phyloP scores from a whole-genome alignment of 83 land plant genomes.

The Picea mariana region DNA sequence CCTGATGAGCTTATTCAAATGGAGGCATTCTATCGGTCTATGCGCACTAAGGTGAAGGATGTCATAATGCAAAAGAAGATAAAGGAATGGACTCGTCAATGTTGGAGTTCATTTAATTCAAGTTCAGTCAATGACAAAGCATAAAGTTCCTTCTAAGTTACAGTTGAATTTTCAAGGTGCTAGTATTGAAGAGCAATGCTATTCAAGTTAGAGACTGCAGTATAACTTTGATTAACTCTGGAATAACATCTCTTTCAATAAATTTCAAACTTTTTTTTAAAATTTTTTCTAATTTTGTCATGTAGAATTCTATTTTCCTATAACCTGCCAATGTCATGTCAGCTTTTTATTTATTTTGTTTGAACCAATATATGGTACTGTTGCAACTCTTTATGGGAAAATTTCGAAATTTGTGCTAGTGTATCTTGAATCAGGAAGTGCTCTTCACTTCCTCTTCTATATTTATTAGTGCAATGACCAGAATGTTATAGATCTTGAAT shows the following conservation, averaged over 20 bases:
- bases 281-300: not conserved
- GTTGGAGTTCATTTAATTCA: conserved; percentile 24
- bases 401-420: not conserved
- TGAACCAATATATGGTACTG: not conserved
- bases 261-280: too few species aligned
- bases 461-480: too few species aligned
- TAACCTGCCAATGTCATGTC: not conserved
- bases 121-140: not conserved
- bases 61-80: conserved; percentile 54
- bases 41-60: conserved; percentile 60
- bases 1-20: conserved; percentile 42
- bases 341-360: not conserved
- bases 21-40: conserved; percentile 54
- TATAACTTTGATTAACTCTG: too few species aligned
- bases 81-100: conserved; percentile 46
- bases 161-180: not conserved
- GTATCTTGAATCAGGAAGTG: not conserved
- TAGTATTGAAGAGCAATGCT: not conserved
- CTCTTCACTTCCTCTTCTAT: not conserved
- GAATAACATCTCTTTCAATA: too few species aligned
- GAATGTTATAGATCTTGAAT: too few species aligned
- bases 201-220: too few species aligned
- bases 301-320: not conserved
- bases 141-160: not conserved
- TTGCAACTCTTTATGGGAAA: not conserved